Evolutionary conservation across 257 asterid species (phyloP).

Genomic region (Datura wrightii): DNA sequence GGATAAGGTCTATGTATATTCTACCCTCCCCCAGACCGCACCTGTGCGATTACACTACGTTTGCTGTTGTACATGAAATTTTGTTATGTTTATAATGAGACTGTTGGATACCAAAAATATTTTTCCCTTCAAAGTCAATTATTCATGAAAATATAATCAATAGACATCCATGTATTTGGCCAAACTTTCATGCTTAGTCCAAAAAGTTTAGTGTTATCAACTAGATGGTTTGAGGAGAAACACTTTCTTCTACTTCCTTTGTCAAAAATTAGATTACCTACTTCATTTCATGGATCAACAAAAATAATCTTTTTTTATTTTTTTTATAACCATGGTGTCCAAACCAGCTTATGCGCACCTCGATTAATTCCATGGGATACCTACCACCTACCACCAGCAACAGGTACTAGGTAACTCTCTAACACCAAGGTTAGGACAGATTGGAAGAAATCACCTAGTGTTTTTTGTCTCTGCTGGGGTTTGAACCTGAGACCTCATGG

Average conservation of each 20-base stretch:
- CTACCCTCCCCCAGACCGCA: not conserved
- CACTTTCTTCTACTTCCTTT: not conserved
- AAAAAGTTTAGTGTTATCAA: not conserved
- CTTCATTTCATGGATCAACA: constrained; percentile 22
- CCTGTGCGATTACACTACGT: not conserved
- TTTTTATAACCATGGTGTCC: too few species aligned
- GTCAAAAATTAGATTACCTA: not conserved
- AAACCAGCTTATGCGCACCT: too few species aligned
- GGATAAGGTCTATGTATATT: too few species aligned
- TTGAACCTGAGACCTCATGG: too few species aligned
- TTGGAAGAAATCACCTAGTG: too few species aligned
- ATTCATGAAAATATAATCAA: constrained; percentile 14
- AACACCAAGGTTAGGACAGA: too few species aligned
- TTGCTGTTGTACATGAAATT: not conserved
- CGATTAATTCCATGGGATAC: too few species aligned
- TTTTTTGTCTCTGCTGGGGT: too few species aligned
- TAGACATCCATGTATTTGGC: not conserved
- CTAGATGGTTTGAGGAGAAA: constrained; percentile 24
- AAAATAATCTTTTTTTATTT: not conserved
- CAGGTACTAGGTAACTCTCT: too few species aligned
- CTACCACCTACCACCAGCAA: too few species aligned
- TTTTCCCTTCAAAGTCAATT: not conserved
- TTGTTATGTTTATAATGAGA: not conserved
- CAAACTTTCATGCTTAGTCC: not conserved
- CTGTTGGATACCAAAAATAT: not conserved